A percentile compares a stretch with the other conserved stretches of the same genome.
These are phyloP conservation scores for Stenocarpella maydis DNA, from an alignment of 2,329 filamentous ascomycete species.

Conservation along the genomic window DNA sequence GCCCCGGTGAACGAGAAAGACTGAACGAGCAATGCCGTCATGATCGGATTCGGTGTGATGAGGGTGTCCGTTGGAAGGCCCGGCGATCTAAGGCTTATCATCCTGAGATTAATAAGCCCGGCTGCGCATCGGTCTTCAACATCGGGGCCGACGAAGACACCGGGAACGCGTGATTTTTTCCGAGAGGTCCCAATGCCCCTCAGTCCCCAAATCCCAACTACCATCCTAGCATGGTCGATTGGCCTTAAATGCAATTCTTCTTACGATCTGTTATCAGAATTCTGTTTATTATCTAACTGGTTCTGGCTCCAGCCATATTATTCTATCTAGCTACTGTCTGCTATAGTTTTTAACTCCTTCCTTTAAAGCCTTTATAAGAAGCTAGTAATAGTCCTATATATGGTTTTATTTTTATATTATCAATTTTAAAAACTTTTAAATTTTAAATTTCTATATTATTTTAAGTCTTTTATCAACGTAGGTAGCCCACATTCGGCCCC, in stretches of 20 bases:
- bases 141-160: slow-evolving; percentile 1
- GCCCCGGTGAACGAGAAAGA: background rate
- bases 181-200: slow-evolving; percentile 6
- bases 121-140: background rate
- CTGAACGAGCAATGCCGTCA: background rate
- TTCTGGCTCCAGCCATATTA: too few species aligned
- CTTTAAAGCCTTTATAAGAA: too few species aligned
- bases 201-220: background rate
- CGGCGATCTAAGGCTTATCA: background rate
- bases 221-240: background rate
- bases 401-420: too few species aligned
- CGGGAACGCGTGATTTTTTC: slow-evolving; percentile 13
- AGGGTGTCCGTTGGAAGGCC: background rate
- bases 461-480: too few species aligned
- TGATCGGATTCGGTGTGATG: background rate
- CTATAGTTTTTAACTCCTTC: too few species aligned
- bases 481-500: too few species aligned
- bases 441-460: too few species aligned
- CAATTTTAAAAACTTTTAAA: too few species aligned
- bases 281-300: too few species aligned
- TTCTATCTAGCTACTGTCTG: too few species aligned
- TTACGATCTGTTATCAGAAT: too few species aligned
- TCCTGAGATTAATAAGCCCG: background rate
- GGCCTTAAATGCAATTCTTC: background rate
- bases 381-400: too few species aligned